These are phyloP conservation scores for Adenanthera pavonina DNA, from an alignment of 306 rosid genomes.

Conservation along the genomic window DNA sequence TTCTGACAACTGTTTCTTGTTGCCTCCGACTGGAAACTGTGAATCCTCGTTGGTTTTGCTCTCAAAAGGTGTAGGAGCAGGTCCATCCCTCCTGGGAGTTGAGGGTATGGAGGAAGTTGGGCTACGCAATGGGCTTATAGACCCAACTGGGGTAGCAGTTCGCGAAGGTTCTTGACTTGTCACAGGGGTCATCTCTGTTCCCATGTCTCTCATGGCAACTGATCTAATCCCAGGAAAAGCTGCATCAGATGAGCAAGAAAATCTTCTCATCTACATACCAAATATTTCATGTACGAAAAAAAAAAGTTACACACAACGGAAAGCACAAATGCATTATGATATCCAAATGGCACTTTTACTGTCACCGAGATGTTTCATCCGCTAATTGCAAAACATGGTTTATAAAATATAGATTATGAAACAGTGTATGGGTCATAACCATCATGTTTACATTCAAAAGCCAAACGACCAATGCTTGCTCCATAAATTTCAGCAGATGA, in stretches of 20 bases:
- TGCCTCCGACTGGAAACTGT: conserved; percentile 41
- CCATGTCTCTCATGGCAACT: conserved; percentile 98
- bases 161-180: conserved; percentile 94
- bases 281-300: background rate
- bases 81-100: conserved; percentile 81
- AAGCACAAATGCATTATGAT: background rate
- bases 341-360: background rate
- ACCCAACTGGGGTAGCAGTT: conserved; percentile 87
- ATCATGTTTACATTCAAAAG: conserved; percentile 25
- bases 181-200: conserved; percentile 97
- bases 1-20: conserved; percentile 63
- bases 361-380: conserved; percentile 2
- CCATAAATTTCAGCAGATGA: background rate
- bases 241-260: conserved; percentile 50
- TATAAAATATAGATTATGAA: background rate
- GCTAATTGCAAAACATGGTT: background rate
- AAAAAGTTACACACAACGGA: background rate
- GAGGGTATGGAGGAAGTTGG: conserved; percentile 85
- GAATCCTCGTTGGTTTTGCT: conserved; percentile 43
- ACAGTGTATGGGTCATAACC: background rate
- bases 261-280: conserved; percentile 2
- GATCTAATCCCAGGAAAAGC: conserved; percentile 76
- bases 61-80: conserved; percentile 70
- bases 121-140: conserved; percentile 82
- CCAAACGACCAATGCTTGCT: background rate